phyloP scores from a whole-genome alignment of 208 protist genomes.

The Hexamita inflata region DNA sequence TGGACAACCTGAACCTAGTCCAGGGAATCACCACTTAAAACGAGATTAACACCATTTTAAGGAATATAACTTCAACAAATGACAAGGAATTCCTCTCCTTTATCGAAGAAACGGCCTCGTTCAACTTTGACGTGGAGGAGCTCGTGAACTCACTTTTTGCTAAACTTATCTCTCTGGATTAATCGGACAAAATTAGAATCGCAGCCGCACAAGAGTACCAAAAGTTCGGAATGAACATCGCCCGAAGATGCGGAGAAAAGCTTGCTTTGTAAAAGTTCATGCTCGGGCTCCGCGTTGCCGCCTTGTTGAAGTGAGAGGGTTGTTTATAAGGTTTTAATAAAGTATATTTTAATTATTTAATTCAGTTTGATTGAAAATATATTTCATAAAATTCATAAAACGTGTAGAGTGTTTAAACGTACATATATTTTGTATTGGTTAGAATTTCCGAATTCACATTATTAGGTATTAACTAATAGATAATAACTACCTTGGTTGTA shows the following conservation, averaged over 20 bases:
- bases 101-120: neutral
- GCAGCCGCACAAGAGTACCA: neutral
- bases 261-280: neutral
- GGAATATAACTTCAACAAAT: neutral
- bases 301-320: too few relatives aligned
- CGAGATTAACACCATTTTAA: neutral
- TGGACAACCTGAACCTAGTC: neutral
- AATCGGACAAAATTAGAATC: neutral
- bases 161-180: neutral
- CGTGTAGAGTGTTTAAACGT: too few relatives aligned
- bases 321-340: too few relatives aligned
- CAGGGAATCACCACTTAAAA: neutral
- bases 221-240: neutral
- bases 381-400: too few relatives aligned
- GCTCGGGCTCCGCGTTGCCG: neutral
- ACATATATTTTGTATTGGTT: too few relatives aligned
- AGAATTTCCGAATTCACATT: too few relatives aligned
- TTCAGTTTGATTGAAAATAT: too few relatives aligned
- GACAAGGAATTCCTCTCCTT: neutral
- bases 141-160: neutral
- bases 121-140: neutral
- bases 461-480: too few relatives aligned
- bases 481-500: too few relatives aligned
- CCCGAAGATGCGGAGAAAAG: neutral
- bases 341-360: too few relatives aligned